Evolutionary conservation across 2,329 filamentous ascomycete species (phyloP).

Genomic region (Alternaria metachromatica): DNA sequence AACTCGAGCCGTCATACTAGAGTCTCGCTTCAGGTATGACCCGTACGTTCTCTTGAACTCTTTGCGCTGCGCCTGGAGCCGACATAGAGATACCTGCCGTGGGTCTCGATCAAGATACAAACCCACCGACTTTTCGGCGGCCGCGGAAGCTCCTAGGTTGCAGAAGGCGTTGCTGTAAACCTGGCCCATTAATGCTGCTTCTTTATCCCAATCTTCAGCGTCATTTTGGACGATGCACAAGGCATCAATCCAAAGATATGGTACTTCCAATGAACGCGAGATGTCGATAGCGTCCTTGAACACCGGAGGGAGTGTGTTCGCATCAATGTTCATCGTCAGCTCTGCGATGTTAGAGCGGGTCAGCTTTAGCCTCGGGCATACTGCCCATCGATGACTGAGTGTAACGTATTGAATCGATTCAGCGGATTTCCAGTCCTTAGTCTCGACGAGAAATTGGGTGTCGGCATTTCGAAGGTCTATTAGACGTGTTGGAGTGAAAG

Average conservation of each 20-base stretch:
- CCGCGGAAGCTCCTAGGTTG: not conserved
- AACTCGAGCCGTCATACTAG: not conserved
- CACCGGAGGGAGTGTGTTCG: not conserved
- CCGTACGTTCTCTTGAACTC: not conserved
- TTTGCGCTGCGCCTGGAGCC: not conserved
- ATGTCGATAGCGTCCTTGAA: not conserved
- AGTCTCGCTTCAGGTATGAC: not conserved
- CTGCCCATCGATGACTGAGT: not conserved
- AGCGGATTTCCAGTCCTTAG: not conserved
- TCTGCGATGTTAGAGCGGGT: not conserved
- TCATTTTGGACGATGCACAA: not conserved
- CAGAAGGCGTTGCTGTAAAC: not conserved
- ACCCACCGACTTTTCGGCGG: not conserved
- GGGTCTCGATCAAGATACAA: not conserved
- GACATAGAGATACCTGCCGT: not conserved
- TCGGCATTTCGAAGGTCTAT: not conserved
- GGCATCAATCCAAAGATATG: not conserved
- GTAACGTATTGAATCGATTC: not conserved
- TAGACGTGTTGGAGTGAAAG: not conserved
- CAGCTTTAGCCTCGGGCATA: not conserved
- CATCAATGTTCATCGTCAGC: not conserved
- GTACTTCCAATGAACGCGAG: not conserved
- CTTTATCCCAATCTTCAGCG: not conserved
- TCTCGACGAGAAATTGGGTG: not conserved
- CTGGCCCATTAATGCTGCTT: not conserved